Evolutionary conservation across 78 protist genomes (phyloP), one percentile per base, ranked within the genome.

Genomic region (Dictyostelium capitatum): DNA sequence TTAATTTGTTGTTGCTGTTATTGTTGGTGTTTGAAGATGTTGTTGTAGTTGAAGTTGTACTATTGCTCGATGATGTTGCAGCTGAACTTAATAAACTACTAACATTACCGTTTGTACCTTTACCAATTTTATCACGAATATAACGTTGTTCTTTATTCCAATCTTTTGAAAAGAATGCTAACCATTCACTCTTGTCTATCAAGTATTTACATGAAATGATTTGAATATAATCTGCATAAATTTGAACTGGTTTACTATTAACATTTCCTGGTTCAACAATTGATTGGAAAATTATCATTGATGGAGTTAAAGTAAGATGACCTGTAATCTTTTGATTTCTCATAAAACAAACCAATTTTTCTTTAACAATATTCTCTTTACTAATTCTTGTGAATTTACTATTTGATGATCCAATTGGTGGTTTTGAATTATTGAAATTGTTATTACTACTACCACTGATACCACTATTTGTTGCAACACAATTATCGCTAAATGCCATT

Each of bases 111-210:
- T 51, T 51, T 14, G 15, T 14, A 51, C n/a, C n/a, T 51, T 8
- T 51, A 51, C 56, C 56, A 51, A 14, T 51, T 51, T 14, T 14
- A 65, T 65, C 74, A 65, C 23, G 70, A 62, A 87, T 77, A 43
- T 59, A 74, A 59, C 70, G 54, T 74, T 77, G 83, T 50, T 87
- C 93, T 65, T 87, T 87, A 4, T 87, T 59, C 93, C 93, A 87
- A 51, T 87, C 93, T 57, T 64, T 87, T 25, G 93, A 77, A 6
- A 87, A 50, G 53, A 77, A 84, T 19, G 83, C 84, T 23, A 87
- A n/a, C 93, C 93, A 87, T 65, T 87, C 93, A 10, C 69, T 20
- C 19, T 87, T 77, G 37, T 87, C 79, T n/a, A 12, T 77, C 74
- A 28, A 87, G 65, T 77, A 87, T 87, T 87, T 87, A 87, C 93